Evolutionary conservation across 2,329 filamentous ascomycete genomes (phyloP).

Genomic region (Fusarium pininemorale): DNA sequence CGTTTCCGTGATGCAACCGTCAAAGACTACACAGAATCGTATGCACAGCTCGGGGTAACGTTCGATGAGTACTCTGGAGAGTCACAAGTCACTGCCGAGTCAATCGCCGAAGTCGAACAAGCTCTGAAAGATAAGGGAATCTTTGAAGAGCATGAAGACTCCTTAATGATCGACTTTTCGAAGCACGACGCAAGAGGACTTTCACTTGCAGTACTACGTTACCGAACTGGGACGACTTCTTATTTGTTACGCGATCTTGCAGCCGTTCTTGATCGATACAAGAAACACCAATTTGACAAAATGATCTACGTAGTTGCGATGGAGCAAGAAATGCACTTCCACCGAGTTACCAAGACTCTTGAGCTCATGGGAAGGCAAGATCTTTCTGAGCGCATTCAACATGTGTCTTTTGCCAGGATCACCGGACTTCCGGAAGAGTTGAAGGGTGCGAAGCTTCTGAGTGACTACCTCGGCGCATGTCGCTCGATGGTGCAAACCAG

Average conservation of each 20-base stretch:
- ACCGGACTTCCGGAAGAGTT: conserved; percentile 23
- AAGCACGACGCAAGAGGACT: conserved; percentile 78
- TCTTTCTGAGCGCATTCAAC: conserved; percentile 46
- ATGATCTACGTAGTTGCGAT: conserved; percentile 83
- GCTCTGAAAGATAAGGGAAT: conserved; percentile 68
- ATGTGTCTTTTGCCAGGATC: conserved; percentile 66
- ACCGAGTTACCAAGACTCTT: conserved; percentile 72
- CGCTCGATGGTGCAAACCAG: background rate
- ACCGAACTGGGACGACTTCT: conserved; percentile 54
- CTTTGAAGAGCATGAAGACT: conserved; percentile 71
- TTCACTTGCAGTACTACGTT: conserved; percentile 72
- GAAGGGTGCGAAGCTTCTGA: conserved; percentile 24
- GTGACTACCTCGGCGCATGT: conserved; percentile 31
- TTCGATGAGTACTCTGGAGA: conserved; percentile 74
- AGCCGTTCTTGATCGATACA: conserved; percentile 69
- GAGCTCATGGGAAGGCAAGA: conserved; percentile 49
- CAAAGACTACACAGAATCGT: conserved; percentile 62
- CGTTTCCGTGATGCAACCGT: conserved; percentile 64
- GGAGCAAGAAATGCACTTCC: conserved; percentile 76
- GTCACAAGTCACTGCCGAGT: conserved; percentile 61
- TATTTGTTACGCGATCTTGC: conserved; percentile 77
- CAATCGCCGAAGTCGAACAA: conserved; percentile 68
- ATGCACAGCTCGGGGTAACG: conserved; percentile 62
- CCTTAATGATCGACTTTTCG: conserved; percentile 73
- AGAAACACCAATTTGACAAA: conserved; percentile 73